Evolutionary conservation across 164 flowering plant species (phyloP).

Genomic region (Stephania japonica): DNA sequence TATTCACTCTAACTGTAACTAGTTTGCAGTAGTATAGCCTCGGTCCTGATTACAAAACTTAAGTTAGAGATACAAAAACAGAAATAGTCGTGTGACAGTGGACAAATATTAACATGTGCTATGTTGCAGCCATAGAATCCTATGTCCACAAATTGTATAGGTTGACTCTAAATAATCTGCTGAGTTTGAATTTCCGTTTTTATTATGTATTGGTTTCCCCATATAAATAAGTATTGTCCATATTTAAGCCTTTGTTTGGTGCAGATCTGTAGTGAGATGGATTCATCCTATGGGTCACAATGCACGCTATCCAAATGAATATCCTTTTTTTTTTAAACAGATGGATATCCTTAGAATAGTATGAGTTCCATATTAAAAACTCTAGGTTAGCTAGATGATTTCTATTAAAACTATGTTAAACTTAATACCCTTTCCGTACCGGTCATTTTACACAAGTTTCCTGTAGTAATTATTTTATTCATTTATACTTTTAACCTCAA

Average conservation of each 20-base stretch:
- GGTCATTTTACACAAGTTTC: neutral
- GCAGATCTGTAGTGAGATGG: neutral
- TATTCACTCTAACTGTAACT: no score
- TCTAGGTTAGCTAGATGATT: neutral
- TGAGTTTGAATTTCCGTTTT: no score
- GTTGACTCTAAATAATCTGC: no score
- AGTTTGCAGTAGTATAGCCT: neutral
- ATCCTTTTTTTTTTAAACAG: no score
- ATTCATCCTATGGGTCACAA: neutral
- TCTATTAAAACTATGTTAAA: neutral
- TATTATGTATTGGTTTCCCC: neutral
- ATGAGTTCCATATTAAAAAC: neutral
- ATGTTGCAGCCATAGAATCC: neutral
- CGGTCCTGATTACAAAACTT: neutral
- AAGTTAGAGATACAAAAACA: neutral
- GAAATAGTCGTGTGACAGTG: neutral
- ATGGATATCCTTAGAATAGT: no score
- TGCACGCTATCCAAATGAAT: neutral
- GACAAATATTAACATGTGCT: no score
- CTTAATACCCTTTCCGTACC: neutral
- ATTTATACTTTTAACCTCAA: neutral
- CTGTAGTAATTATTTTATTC: neutral
- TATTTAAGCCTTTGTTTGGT: neutral
- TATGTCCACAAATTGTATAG: neutral
- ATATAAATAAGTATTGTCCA: neutral